Base-by-base conservation (phyloP, 2,329 filamentous ascomycete genomes). In the Graphilbum sp. region DNA sequence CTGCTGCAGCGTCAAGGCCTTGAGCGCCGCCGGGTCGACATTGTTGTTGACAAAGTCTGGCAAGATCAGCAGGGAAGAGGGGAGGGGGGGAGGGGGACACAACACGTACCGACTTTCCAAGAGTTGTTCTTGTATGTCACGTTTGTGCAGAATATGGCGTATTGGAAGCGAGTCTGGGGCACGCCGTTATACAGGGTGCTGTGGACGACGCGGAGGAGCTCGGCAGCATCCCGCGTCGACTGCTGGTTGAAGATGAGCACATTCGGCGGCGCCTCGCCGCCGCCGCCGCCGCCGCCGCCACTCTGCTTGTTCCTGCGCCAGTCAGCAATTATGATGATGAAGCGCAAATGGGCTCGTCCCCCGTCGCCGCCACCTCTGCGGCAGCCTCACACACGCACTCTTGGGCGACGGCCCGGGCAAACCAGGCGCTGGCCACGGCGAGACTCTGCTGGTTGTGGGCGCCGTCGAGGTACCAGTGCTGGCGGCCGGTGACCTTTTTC, bases 241-340 rank as follows among this genome's bases (percentile, higher is more conserved):
- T 94, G 85, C 56, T 95, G 88, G 56, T 95, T 95, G 65, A 96
- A 96, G 35, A 96, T 68, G 34, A 96, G 61, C 0, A 83, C 62
- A 6, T 48, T 44, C 8, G 27, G 23, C 2, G 32, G 13, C n/a
- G n/a, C n/a, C n/a, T n/a, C n/a, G n/a, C n/a, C n/a, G n/a, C n/a
- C n/a, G n/a, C n/a, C n/a, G n/a, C n/a, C n/a, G n/a, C n/a, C n/a
- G 18, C 5, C n/a, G 5, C 8, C 8, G 3, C 21, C 34, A 6
- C 12, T 24, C 21, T 35, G 17, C 7, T 24, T 37, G 34, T 23
- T 35, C 7, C 36, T 27, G 21, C 2, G 29, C n/a, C n/a, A n/a
- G n/a, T n/a, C n/a, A n/a, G n/a, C n/a, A n/a, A n/a, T n/a, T n/a
- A n/a, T n/a, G n/a, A n/a, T 95, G 65, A 96, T 96, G 35, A 96